Conservation (phyloP, 2,329 filamentous ascomycete species). For the Monilinia polystroma region DNA sequence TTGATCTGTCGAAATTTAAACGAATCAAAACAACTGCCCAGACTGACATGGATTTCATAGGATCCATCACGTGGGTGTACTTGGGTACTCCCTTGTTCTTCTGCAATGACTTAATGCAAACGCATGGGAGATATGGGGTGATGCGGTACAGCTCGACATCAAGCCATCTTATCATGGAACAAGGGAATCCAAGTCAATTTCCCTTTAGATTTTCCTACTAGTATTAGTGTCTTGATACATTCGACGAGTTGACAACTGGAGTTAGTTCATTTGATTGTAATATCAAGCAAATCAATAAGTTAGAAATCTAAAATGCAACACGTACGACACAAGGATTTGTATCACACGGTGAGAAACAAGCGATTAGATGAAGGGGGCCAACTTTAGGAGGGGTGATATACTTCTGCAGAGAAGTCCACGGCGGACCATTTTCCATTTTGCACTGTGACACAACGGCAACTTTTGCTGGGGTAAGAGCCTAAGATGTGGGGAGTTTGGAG, state of each 20-base stretch:
- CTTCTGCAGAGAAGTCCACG: too few relatives aligned
- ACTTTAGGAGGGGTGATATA: too few relatives aligned
- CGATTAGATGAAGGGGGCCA: not conserved
- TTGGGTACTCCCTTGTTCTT: not conserved
- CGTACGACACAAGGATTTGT: too few relatives aligned
- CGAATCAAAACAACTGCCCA: not conserved
- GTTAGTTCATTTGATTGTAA: too few relatives aligned
- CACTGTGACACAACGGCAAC: not conserved
- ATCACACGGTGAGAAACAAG: not conserved
- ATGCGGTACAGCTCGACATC: not conserved
- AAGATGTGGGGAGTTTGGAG: constrained; percentile 7
- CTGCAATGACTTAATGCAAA: not conserved
- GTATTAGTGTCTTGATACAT: too few relatives aligned
- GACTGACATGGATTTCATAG: not conserved
- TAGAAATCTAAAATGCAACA: too few relatives aligned
- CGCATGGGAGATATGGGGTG: not conserved
- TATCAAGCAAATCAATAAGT: too few relatives aligned
- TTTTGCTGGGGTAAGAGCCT: constrained; percentile 1
- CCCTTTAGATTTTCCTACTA: too few relatives aligned
- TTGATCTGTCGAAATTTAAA: not conserved
- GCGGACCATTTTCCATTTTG: too few relatives aligned
- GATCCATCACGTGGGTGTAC: not conserved
- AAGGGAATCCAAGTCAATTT: too few relatives aligned
- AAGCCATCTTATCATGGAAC: not conserved
- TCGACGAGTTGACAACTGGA: too few relatives aligned